phyloP scores from a whole-genome alignment of 208 protist species.

The Entamoeba invadens region DNA sequence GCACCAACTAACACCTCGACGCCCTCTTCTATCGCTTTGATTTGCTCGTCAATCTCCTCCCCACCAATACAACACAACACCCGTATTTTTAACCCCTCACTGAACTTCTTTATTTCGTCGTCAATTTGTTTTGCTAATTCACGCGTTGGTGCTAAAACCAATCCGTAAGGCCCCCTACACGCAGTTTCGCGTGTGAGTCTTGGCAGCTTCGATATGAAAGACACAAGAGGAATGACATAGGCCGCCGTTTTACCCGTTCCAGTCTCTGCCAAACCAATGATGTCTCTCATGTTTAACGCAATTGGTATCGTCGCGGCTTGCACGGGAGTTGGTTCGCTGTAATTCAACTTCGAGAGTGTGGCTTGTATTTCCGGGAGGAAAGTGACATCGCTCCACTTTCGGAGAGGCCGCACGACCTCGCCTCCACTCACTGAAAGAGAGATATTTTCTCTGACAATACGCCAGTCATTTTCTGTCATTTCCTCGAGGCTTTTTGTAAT shows the following conservation, averaged over 20 bases:
- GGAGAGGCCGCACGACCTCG: neutral
- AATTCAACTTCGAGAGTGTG: conserved; percentile 3
- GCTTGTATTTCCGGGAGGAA: neutral
- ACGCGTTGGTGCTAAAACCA: conserved; percentile 90
- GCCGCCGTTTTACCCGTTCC: conserved; percentile 94
- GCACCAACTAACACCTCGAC: conserved; percentile 25
- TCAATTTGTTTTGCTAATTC: conserved; percentile 89
- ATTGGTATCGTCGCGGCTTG: conserved; percentile 80
- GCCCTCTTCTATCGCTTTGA: neutral
- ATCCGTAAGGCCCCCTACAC: conserved; percentile 52
- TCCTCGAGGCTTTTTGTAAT: neutral
- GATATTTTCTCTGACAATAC: neutral
- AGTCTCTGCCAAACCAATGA: conserved; percentile 96
- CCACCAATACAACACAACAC: conserved; percentile 14
- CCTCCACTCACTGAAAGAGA: neutral
- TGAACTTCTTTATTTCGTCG: conserved; percentile 49
- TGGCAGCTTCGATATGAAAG: conserved; percentile 4
- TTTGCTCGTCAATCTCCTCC: neutral
- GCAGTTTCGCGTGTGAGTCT: neutral
- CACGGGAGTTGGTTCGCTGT: conserved; percentile 71
- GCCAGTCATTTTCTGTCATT: neutral
- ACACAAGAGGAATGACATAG: conserved; percentile 43
- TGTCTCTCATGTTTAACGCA: conserved; percentile 68
- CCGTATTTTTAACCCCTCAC: neutral
- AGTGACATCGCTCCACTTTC: neutral